These are phyloP conservation scores for Flaveria ramosissima DNA, from an alignment of 129 eudicot species.

Conservation along the genomic window DNA sequence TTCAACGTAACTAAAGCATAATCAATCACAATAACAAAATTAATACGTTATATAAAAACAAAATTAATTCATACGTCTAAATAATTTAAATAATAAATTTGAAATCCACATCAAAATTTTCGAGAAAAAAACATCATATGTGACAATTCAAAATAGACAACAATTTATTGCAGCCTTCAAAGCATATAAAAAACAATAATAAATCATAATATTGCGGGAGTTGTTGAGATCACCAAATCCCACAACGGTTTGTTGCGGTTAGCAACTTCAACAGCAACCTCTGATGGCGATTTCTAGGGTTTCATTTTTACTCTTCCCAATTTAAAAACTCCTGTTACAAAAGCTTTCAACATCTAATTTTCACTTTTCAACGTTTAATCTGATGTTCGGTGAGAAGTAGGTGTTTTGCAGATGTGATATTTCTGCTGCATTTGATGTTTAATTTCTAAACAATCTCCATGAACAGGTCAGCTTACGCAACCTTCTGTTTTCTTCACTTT, in stretches of 20 bases:
- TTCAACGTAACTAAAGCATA: not conserved
- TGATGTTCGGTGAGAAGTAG: conserved; percentile 52
- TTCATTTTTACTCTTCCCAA: conserved; percentile 5
- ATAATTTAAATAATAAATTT: too few species aligned
- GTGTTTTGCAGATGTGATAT: conserved; percentile 51
- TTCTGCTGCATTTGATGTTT: conserved; percentile 34
- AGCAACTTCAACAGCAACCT: conserved; percentile 35
- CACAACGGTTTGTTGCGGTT: conserved; percentile 3
- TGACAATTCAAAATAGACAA: not conserved
- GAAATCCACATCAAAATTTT: not conserved
- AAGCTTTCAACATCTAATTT: conserved; percentile 18
- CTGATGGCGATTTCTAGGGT: conserved; percentile 36
- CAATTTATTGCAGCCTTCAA: not conserved
- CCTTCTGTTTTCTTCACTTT: conserved; percentile 10
- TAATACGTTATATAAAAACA: not conserved
- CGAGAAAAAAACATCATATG: not conserved
- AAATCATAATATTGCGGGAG: conserved; percentile 13
- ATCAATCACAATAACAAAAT: not conserved
- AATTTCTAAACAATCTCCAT: conserved; percentile 20
- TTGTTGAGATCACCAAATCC: conserved; percentile 19
- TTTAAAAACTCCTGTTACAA: conserved; percentile 4
- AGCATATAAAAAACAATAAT: not conserved
- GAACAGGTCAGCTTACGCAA: conserved; percentile 40
- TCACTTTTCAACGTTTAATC: conserved; percentile 27
- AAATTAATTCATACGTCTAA: not conserved